Evolutionary conservation across 306 rosid genomes (phyloP).

Genomic region (Purshia tridentata): DNA sequence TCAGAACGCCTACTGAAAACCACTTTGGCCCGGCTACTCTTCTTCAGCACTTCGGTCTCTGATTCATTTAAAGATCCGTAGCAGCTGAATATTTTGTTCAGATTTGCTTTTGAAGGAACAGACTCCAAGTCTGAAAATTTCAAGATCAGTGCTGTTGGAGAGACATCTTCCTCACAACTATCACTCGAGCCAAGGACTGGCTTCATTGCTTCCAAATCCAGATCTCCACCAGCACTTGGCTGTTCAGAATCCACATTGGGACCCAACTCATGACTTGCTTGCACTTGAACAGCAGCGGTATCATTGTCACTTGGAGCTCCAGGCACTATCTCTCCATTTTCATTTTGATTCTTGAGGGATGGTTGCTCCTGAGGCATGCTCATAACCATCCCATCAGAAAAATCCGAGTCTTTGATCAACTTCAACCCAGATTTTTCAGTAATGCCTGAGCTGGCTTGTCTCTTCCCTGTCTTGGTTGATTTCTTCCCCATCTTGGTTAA

Average conservation of each 20-base stretch:
- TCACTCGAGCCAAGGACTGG: conserved; percentile 26
- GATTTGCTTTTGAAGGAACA: conserved; percentile 54
- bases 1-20: conserved; percentile 57
- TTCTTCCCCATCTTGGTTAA: conserved; percentile 22
- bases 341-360: conserved; percentile 31
- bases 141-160: conserved; percentile 66
- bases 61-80: conserved; percentile 60
- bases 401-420: conserved; percentile 50
- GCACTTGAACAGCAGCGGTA: conserved; percentile 17
- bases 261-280: conserved; percentile 18
- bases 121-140: conserved; percentile 58
- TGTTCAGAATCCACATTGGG: conserved; percentile 15
- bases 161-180: conserved; percentile 28
- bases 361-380: conserved; percentile 45
- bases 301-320: conserved; percentile 24
- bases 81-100: conserved; percentile 57
- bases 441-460: conserved; percentile 14
- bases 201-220: conserved; percentile 31
- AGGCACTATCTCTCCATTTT: conserved; percentile 20
- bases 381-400: conserved; percentile 57
- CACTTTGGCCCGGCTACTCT: conserved; percentile 61
- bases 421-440: conserved; percentile 33
- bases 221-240: conserved; percentile 19
- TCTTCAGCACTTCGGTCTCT: conserved; percentile 64
- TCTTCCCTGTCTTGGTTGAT: conserved; percentile 23